A percentile compares a stretch with the other conserved stretches of the same genome.
phyloP scores from a whole-genome alignment of 208 protist genomes.

The Wallacemonas rigidus region DNA sequence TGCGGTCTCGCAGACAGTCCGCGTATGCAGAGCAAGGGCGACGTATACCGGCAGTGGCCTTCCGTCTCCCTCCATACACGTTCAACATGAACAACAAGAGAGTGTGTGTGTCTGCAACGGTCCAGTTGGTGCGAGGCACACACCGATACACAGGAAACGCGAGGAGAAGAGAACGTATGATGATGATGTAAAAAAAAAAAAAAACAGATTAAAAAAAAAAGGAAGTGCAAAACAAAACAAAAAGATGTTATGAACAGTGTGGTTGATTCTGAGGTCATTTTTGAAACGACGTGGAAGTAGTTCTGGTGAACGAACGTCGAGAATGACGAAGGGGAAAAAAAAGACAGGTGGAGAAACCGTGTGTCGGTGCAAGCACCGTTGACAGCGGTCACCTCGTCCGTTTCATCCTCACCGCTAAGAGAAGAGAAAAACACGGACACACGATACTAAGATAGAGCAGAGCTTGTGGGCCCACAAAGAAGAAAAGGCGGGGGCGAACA shows the following conservation, averaged over 20 bases:
- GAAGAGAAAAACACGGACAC: constrained; percentile 20
- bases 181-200: constrained; percentile 5
- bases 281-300: not conserved
- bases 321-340: constrained; percentile 10
- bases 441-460: not conserved
- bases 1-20: too few species aligned
- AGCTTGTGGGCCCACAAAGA: too few species aligned
- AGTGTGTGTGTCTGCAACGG: too few species aligned
- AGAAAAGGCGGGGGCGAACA: too few species aligned
- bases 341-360: constrained; percentile 8
- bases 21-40: too few species aligned
- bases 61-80: too few species aligned
- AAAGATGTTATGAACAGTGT: constrained; percentile 17
- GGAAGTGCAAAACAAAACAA: constrained; percentile 26
- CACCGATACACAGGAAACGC: not conserved
- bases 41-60: too few species aligned
- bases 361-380: constrained; percentile 1
- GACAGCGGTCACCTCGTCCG: not conserved
- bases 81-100: too few species aligned
- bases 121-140: not conserved
- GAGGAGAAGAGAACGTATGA: not conserved
- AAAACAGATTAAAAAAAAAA: constrained; percentile 20
- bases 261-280: not conserved
- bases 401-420: not conserved
- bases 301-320: not conserved